Percentiles rank a stretch among this genome's conserved stretches.
These are phyloP conservation scores for Leucaena leucocephala DNA, from an alignment of 306 rosid species.

Conservation along the genomic window DNA sequence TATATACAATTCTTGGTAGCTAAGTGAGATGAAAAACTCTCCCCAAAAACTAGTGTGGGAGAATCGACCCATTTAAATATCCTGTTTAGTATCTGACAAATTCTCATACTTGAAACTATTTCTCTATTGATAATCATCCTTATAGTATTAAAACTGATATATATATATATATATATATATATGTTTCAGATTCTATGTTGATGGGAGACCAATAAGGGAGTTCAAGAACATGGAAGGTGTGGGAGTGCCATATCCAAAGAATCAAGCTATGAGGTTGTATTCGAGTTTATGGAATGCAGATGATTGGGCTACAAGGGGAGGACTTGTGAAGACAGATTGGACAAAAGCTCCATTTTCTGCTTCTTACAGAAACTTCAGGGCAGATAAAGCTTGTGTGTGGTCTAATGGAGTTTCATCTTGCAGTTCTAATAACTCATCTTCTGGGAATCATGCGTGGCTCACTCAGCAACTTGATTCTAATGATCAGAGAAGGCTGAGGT, in stretches of 20 bases:
- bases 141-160: not conserved
- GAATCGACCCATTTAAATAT: no score
- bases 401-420: constrained; percentile 57
- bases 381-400: constrained; percentile 49
- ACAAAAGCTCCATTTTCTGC: constrained; percentile 64
- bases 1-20: not conserved
- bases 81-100: no score
- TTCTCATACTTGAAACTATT: no score
- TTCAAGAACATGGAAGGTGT: constrained; percentile 68
- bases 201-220: constrained; percentile 67
- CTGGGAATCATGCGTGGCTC: constrained; percentile 38
- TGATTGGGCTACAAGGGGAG: constrained; percentile 86
- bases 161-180: rapidly evolving
- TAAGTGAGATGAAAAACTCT: no score
- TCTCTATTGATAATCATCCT: not conserved
- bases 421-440: constrained; percentile 9
- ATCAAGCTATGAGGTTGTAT: constrained; percentile 65
- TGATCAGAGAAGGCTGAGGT: constrained; percentile 38
- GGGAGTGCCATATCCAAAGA: constrained; percentile 64
- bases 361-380: constrained; percentile 63
- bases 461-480: constrained; percentile 44
- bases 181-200: constrained; percentile 56
- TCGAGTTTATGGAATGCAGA: constrained; percentile 75
- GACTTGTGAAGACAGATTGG: constrained; percentile 78
- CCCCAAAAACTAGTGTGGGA: no score